Conservation (phyloP, 441 rosid species). For the Syzygium syzygioides region DNA sequence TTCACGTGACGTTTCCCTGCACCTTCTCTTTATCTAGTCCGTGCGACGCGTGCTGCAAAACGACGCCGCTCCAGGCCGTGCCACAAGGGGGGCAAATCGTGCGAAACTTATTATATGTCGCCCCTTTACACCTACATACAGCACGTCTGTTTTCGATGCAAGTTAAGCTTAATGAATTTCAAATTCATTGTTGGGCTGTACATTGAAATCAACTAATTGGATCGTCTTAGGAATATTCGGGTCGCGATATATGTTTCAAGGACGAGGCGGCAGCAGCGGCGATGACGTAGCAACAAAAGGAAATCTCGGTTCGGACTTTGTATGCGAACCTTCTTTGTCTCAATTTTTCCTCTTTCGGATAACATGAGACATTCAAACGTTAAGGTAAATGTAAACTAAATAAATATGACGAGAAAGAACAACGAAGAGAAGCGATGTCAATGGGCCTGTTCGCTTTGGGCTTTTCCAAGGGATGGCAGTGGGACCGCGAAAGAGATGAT, state of each 20-base stretch:
- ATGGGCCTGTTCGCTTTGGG: neutral
- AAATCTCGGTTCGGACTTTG: neutral
- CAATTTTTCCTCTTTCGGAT: neutral
- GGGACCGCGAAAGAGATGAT: neutral
- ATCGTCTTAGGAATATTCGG: neutral
- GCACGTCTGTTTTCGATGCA: neutral
- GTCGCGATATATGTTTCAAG: neutral
- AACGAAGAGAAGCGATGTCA: neutral
- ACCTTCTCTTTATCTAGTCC: neutral
- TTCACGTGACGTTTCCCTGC: neutral
- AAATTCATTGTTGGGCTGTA: neutral
- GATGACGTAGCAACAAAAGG: too few relatives aligned
- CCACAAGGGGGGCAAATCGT: too few relatives aligned
- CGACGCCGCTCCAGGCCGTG: neutral
- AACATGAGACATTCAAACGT: neutral
- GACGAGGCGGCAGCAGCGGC: too few relatives aligned
- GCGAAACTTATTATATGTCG: too few relatives aligned
- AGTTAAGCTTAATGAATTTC: neutral
- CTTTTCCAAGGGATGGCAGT: too few relatives aligned
- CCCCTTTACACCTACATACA: too few relatives aligned
- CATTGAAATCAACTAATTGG: too few relatives aligned
- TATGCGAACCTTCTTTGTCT: neutral
- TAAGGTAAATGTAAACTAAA: neutral
- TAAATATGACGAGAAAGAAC: rapidly evolving
- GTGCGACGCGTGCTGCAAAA: neutral